Base-by-base conservation (phyloP, 2,329 filamentous ascomycete genomes). In the Clarireedia paspali region DNA sequence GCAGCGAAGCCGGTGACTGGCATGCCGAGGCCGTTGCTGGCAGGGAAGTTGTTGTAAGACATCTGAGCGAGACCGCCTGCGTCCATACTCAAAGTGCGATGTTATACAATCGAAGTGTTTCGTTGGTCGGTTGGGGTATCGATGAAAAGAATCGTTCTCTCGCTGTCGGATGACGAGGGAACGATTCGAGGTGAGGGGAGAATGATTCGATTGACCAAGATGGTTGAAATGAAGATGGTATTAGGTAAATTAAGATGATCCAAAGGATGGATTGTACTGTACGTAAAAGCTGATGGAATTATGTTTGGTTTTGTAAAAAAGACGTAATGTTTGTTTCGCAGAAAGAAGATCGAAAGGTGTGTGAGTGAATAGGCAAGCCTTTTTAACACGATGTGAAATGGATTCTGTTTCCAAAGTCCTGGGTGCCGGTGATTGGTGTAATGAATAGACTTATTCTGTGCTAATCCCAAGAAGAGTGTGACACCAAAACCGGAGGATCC, bases 21-120 rank as follows among this genome's bases (percentile, higher is more conserved):
- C 75, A 89, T 83, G 68, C 85, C 83, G 66, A 96, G 79, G 66
- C 83, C 85, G 72, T 82, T 82, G 70, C 82, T 78, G 72, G 87
- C 79, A 71, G 81, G 76, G 72, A 88, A 88, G 73, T 85, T 82
- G 79, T 85, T 89, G 79, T 90, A 92, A 77, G 90, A 89, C 92
- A 97, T 97, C 82, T 95, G 91, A 94, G 91, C 87, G 79, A 96
- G 89, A 94, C 91, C 90, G 82, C 92, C 92, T 83, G 92, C 86
- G 92, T 96, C 88, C 87, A 95, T 86, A 65, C 65, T 69, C 67
- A 64, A 46, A 26, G 10, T 46, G 17, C 51, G 42, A 34, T 65
- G 40, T 62, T 60, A 62, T 67, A 61, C 60, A 63, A 59, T 65
- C 39, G 47, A 49, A 9, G 24, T 24, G 45, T 7, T 42, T 23